phyloP scores from a whole-genome alignment of 202 grass and related monocot genomes.

The Brachypodium distachyon region DNA sequence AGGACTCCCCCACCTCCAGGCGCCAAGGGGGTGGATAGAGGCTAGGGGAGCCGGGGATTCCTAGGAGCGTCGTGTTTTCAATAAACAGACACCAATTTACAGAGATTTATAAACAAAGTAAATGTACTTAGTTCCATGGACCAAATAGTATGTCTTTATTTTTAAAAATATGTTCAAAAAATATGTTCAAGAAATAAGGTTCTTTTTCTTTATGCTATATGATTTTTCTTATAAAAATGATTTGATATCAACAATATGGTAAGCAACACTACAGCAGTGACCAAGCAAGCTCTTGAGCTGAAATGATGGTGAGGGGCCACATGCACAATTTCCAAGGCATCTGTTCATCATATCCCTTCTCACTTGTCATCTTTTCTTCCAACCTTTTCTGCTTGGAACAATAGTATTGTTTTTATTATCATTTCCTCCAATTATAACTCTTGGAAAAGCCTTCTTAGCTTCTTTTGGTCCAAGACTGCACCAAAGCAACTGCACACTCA shows the following conservation, averaged over 20 bases:
- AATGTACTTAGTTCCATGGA: too few species aligned
- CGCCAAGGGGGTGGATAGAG: too few species aligned
- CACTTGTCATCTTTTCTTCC: constrained; percentile 14
- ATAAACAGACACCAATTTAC: too few species aligned
- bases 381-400: constrained; percentile 22
- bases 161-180: too few species aligned
- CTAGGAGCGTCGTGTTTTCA: too few species aligned
- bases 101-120: too few species aligned
- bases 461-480: constrained; percentile 21
- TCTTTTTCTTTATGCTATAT: too few species aligned
- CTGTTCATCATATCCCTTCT: constrained; percentile 21
- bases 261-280: neutral
- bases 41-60: too few species aligned
- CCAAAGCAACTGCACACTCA: constrained; percentile 24
- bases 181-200: neutral
- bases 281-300: constrained; percentile 10
- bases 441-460: constrained; percentile 5
- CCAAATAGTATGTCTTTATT: too few species aligned
- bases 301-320: constrained; percentile 39
- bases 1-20: too few species aligned
- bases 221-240: neutral
- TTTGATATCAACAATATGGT: neutral
- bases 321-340: constrained; percentile 34
- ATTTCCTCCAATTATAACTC: constrained; percentile 21
- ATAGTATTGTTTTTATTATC: neutral